These are phyloP conservation scores for Aegilops sharonensis DNA, from an alignment of 176 grass and related monocot species.

Conservation along the genomic window DNA sequence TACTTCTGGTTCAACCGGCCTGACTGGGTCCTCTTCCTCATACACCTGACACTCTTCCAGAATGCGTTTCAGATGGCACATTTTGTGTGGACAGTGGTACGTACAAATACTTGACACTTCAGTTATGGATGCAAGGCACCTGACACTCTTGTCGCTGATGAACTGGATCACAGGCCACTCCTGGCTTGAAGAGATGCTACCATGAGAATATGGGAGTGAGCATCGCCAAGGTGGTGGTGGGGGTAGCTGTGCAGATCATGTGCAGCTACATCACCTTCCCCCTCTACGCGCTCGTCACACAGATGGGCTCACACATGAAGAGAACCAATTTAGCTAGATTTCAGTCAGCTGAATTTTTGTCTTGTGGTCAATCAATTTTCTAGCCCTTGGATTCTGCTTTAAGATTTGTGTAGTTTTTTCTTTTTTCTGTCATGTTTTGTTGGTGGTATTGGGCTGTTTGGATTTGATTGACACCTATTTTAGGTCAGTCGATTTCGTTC, in stretches of 20 bases:
- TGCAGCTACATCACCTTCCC: constrained; percentile 98
- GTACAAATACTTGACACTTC: neutral
- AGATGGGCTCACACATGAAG: constrained; percentile 98
- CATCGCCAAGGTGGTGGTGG: constrained; percentile 49
- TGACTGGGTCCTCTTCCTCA: constrained; percentile 74
- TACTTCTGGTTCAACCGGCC: constrained; percentile 83
- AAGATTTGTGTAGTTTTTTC: too few relatives aligned
- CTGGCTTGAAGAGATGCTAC: constrained; percentile 55
- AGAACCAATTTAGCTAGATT: neutral
- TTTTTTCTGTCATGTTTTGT: too few relatives aligned
- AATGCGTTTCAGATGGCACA: constrained; percentile 91
- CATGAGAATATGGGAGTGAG: constrained; percentile 27
- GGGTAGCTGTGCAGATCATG: constrained; percentile 54
- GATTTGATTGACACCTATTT: too few relatives aligned
- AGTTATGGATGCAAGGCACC: too few relatives aligned
- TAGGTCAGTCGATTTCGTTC: too few relatives aligned
- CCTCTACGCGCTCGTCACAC: constrained; percentile 85
- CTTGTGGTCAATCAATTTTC: too few relatives aligned
- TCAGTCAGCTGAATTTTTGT: too few relatives aligned
- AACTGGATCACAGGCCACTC: constrained; percentile 34
- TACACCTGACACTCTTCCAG: constrained; percentile 39
- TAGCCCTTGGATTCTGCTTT: too few relatives aligned
- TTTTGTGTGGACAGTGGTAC: constrained; percentile 76
- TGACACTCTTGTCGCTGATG: too few relatives aligned
- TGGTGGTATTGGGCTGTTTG: too few relatives aligned